Evolutionary conservation across 768 basidiomycete species (phyloP), one percentile per base, ranked within the genome.

Genomic region (Boletus patriciae): DNA sequence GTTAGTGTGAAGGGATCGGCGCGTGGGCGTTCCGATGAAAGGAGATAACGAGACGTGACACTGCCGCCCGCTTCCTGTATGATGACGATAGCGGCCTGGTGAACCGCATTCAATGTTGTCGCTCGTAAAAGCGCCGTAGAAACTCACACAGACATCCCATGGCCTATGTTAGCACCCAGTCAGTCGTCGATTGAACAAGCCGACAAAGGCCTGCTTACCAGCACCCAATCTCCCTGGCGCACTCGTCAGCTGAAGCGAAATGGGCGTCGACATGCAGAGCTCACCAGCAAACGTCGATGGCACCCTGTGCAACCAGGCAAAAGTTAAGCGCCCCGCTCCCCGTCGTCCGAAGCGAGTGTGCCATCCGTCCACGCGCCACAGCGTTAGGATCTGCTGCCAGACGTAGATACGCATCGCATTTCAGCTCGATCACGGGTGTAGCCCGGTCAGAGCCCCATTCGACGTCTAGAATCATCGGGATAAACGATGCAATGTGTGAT

Each of bases 401-500:
- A 4, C 84, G 81, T 58, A 80, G 76, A 73, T 91, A 95, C 4
- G 87, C 87, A 40, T 76, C 74, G 2, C 84, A 77, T 65, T 93
- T 94, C 41, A 78, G 71, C 18, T 72, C 69, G 21, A 93, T 80
- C 27, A 83, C 78, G 19, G 73, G 74, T 21, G 76, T 71, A 7
- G 78, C 76, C 27, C 92, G 82, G 68, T 93, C 90, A 23, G 89
- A 86, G 45, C 93, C 93, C 90, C 92, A 96, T 74, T 96, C 94
- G 25, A 92, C 80, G 12, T 85, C 92, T 80, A 74, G 11, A 11
- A n/a, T 43, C 12, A 21, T 25, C 16, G 9, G 47, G 21, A 37
- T 34, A 13, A 51, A 18, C 6, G 6, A 33, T 29, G 42, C 9
- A 4, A 33, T n/a, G 16, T 18, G 10, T 3, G 15, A 37, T 16